Base-by-base conservation (phyloP, 2,329 filamentous ascomycete species). In the Diaporthe humulicola region DNA sequence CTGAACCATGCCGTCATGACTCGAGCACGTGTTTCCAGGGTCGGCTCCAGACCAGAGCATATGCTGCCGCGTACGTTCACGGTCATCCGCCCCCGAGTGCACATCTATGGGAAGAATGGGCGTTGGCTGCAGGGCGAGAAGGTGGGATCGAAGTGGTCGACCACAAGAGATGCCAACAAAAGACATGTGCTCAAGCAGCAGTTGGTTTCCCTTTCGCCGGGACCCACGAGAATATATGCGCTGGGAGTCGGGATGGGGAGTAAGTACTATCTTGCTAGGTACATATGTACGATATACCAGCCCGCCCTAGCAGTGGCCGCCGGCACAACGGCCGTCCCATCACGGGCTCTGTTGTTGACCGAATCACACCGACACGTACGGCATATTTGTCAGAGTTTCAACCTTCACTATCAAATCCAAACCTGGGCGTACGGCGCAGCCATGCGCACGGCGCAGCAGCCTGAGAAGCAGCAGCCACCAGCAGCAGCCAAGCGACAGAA, bases 1-100 rank as follows among this genome's bases (percentile, higher is more conserved):
- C 64, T 69, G 64, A 69, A 69, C 64, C 48, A 54, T 50, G 64
- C 48, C 48, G 48, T 54, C 64, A 69, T 69, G 64, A 69, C 64
- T 69, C 64, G 48, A 54, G 64, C 48, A 69, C 64, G 64, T 69
- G 64, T 69, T 40, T 22, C 64, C 33, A 17, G 42, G 48, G 64
- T 38, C 25, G 45, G 5, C 4, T 36, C 45, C 45, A 67, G 22
- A 52, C 28, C 33, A 25, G 33, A 52, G 48, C 64, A 69, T 69
- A 52, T 69, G 33, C 14, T 40, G 25, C 33, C 33, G n/a, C 17
- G 25, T 64, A 40, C 36, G 10, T 22, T 22, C 52, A 30, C 25
- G 15, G 30, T 38, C 30, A 38, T n/a, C 10, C n/a, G n/a, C n/a
- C n/a, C n/a, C n/a, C n/a, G 12, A 52, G 9, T 52, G 48, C n/a